phyloP scores from a whole-genome alignment of 257 asterid species.

The Solanum piurae region DNA sequence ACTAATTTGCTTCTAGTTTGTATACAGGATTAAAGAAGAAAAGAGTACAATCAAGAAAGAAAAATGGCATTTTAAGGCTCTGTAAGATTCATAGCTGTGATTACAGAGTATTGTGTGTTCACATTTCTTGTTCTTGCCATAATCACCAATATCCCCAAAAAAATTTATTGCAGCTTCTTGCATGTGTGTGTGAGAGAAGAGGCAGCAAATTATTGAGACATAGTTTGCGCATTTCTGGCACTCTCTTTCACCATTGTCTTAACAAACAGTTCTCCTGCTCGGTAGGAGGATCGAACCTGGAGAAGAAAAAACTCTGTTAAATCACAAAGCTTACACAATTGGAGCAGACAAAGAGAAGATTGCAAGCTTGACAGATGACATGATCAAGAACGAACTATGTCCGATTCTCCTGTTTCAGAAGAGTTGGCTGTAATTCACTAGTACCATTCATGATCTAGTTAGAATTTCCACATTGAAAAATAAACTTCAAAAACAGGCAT shows the following conservation, averaged over 20 bases:
- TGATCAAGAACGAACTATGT: not conserved
- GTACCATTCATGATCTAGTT: not conserved
- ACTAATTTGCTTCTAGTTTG: not conserved
- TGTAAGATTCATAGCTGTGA: not conserved
- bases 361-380: not conserved
- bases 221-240: conserved; percentile 10
- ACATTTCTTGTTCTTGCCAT: not conserved
- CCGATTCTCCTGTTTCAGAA: not conserved
- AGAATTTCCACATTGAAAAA: not conserved
- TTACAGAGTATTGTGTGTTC: not conserved
- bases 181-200: not conserved
- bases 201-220: not conserved
- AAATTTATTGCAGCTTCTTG: not conserved
- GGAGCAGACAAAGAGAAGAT: not conserved
- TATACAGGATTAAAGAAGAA: not conserved
- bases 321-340: not conserved
- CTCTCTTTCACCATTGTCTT: conserved; percentile 78
- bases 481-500: not conserved
- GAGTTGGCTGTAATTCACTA: not conserved
- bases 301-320: not conserved
- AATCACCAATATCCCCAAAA: not conserved
- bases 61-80: not conserved
- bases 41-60: not conserved
- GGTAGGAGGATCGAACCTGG: conserved; percentile 92
- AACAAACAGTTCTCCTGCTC: conserved; percentile 97